Conservation (phyloP, 352 stramenopile species). For the Phytopythium cucurbitacearum region DNA sequence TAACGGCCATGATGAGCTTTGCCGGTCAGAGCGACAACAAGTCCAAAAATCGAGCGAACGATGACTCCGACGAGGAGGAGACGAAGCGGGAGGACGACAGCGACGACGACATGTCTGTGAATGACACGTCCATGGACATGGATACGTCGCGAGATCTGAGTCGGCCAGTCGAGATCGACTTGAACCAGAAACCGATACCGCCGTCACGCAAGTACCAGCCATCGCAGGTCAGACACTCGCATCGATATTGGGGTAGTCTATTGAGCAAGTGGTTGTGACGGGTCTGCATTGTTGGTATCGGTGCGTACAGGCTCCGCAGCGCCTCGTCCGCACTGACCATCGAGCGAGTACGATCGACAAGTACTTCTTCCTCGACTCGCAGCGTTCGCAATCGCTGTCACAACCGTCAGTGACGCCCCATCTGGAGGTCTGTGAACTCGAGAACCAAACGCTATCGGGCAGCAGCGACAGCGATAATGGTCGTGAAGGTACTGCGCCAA, state of each 20-base stretch:
- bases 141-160: slow-evolving; percentile 5
- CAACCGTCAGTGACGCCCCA: slow-evolving; percentile 15
- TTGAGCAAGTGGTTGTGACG: not conserved
- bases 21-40: slow-evolving; percentile 8
- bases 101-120: slow-evolving; percentile 26
- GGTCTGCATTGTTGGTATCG: slow-evolving; percentile 3
- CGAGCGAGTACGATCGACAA: slow-evolving; percentile 86
- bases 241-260: slow-evolving; percentile 4
- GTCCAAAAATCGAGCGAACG: slow-evolving; percentile 25
- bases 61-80: slow-evolving; percentile 17
- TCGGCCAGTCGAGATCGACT: slow-evolving; percentile 49
- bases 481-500: not conserved
- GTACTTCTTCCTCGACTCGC: slow-evolving; percentile 77
- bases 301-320: slow-evolving; percentile 55
- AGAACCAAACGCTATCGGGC: too few species aligned
- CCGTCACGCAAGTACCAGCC: slow-evolving; percentile 72
- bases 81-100: slow-evolving; percentile 31
- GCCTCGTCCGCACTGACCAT: slow-evolving; percentile 79
- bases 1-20: slow-evolving; percentile 54
- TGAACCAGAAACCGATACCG: slow-evolving; percentile 49
- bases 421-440: too few species aligned
- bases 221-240: slow-evolving; percentile 25
- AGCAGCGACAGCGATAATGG: too few species aligned
- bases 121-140: slow-evolving; percentile 6
- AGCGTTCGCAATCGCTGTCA: slow-evolving; percentile 44